Base-by-base conservation (phyloP, 2,329 filamentous ascomycete species). In the Parastagonospora avenae region DNA sequence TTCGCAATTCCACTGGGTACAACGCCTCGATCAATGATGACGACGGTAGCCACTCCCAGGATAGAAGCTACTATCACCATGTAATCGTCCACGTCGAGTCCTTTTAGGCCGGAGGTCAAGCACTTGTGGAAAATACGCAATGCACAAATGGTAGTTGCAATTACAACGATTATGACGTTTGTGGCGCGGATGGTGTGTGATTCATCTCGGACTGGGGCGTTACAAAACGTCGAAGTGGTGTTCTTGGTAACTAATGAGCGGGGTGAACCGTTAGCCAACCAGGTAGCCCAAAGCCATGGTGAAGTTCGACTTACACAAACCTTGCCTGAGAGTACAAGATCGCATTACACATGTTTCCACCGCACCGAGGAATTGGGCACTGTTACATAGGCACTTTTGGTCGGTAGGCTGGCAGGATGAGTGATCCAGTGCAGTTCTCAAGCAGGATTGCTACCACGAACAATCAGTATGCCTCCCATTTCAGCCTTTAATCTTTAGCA, bases 1-100 rank as follows among this genome's bases (percentile, higher is more conserved):
- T 62, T 71, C 2, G 80, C 79, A 2, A 82, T 62, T 0, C 80
- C 80, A 31, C 46, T 49, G 2, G 51, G 54, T 14, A 57, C 29
- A 6, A 46, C 31, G 2, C 48, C 42, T 9, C 50, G 29, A 14
- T 59, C 56, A 30, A 59, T 45, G 4, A 57, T 52, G 8, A 54
- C 29, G 7, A 54, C 41, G 2, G 48, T 51, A 0, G 29, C 45
- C 16, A 49, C 12, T 27, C 46, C 46, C 9, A 32, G 12, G 1
- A 49, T 3, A 8, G 38, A 31, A 11, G 40, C 40, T 32, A 15
- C 32, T n/a, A 49, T 9, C 12, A 49, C 35, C 32, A 58, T 52
- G 10, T 59, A 67, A 45, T 76, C 75, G 57, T 77, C 74, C 59
- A 58, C 59, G 4, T 71, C 71, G 50, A 73, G 53, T 19, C 55